phyloP scores from a whole-genome alignment of 1,284 basidiomycete genomes.

The Cryptococcus floricola region DNA sequence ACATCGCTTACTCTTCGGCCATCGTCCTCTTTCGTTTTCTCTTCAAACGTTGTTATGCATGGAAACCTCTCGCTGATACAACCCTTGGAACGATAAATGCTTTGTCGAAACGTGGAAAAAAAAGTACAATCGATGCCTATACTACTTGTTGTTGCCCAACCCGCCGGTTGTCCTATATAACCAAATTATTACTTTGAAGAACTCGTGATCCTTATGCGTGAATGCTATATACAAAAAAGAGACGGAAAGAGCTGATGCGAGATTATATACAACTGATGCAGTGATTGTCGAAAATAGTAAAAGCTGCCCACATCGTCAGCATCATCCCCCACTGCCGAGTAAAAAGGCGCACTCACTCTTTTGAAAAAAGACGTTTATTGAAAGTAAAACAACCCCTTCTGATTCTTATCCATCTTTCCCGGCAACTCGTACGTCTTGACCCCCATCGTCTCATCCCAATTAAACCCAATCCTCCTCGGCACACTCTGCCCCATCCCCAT shows the following conservation, averaged over 20 bases:
- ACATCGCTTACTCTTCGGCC: neutral
- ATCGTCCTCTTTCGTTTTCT: neutral
- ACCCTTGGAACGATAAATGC: too few species aligned
- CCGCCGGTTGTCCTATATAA: too few species aligned
- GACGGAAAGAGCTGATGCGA: neutral
- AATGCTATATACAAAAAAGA: neutral
- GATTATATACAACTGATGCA: neutral
- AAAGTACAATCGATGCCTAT: too few species aligned
- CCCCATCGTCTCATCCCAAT: slow-evolving; percentile 37
- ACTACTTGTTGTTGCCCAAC: too few species aligned
- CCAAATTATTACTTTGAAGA: too few species aligned
- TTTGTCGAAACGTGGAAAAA: too few species aligned
- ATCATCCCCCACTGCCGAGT: too few species aligned
- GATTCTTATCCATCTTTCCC: slow-evolving; percentile 34
- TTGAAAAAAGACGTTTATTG: slow-evolving; percentile 3
- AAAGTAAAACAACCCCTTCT: slow-evolving; percentile 45
- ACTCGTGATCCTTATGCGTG: too few species aligned
- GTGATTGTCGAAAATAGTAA: neutral
- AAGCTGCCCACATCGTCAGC: neutral
- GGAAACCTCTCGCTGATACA: neutral
- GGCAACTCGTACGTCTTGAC: slow-evolving; percentile 42
- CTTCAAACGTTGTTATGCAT: neutral
- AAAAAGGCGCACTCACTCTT: neutral
- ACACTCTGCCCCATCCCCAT: slow-evolving; percentile 14
- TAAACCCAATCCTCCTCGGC: slow-evolving; percentile 26